Percentiles rank a stretch among this genome's conserved stretches.
These are phyloP conservation scores for Candida silvicultrix DNA, from an alignment of 805 yeast genomes.

Conservation along the genomic window DNA sequence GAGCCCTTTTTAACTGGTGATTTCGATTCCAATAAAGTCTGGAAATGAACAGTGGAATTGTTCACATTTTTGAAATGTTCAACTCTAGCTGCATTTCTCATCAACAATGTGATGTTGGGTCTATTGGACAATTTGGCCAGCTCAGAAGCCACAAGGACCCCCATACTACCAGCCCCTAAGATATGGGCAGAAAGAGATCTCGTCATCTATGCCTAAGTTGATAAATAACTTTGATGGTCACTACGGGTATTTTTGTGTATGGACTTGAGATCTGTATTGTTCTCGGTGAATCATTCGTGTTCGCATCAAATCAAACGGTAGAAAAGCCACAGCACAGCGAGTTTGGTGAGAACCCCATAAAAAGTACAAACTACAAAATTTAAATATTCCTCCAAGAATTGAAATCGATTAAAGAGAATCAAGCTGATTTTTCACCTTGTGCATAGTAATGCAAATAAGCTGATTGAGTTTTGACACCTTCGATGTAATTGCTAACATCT, in stretches of 20 bases:
- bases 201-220: too few species aligned
- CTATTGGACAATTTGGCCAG: slow-evolving; percentile 12
- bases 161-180: slow-evolving; percentile 23
- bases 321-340: too few species aligned
- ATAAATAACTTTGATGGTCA: too few species aligned
- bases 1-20: slow-evolving; percentile 5
- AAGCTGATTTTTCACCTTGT: slow-evolving; percentile 1
- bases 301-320: too few species aligned
- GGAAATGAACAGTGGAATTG: slow-evolving; percentile 11
- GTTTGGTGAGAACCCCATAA: too few species aligned
- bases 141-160: slow-evolving; percentile 20
- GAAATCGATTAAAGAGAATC: background rate
- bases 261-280: too few species aligned
- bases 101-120: slow-evolving; percentile 14
- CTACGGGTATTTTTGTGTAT: too few species aligned
- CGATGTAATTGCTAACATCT: slow-evolving; percentile 80
- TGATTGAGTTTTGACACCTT: slow-evolving; percentile 89
- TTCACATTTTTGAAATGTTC: slow-evolving; percentile 11
- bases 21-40: slow-evolving; percentile 14
- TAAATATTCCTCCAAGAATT: too few species aligned
- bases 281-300: too few species aligned
- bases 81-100: slow-evolving; percentile 15
- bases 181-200: slow-evolving; percentile 8
- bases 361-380: too few species aligned
- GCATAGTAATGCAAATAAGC: slow-evolving; percentile 90